These are phyloP conservation scores for Brettanomyces anomalus DNA, from an alignment of 805 yeast species.

Conservation along the genomic window DNA sequence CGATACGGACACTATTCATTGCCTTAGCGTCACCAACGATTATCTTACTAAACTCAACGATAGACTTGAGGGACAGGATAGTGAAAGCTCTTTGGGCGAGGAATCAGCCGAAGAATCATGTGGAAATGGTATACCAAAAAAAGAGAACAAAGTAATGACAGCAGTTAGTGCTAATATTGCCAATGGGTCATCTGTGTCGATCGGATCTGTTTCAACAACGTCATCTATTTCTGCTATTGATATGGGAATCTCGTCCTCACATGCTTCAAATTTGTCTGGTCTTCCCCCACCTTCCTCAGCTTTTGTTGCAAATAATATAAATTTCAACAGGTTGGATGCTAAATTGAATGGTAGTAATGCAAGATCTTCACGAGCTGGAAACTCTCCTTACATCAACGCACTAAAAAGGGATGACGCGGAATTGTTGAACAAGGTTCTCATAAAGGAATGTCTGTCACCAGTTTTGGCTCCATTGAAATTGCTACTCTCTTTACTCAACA, in stretches of 20 bases:
- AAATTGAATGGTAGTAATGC: background rate
- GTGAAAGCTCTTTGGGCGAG: constrained; percentile 3
- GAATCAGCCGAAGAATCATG: constrained; percentile 2
- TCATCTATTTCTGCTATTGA: constrained; percentile 7
- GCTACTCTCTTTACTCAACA: constrained; percentile 53
- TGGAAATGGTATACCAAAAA: constrained; percentile 2
- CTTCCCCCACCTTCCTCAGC: constrained; percentile 19
- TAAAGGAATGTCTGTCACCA: constrained; percentile 34
- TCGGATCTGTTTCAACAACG: constrained; percentile 1
- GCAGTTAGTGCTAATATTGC: constrained; percentile 7
- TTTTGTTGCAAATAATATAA: constrained; percentile 2
- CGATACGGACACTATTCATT: constrained; percentile 48
- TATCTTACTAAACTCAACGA: constrained; percentile 38
- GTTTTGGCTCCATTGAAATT: constrained; percentile 46
- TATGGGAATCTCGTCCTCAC: background rate
- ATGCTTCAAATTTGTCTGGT: too few relatives aligned
- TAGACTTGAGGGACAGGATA: constrained; percentile 9
- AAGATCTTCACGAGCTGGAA: too few relatives aligned
- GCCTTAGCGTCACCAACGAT: constrained; percentile 43
- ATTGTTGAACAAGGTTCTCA: constrained; percentile 34
- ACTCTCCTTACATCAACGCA: constrained; percentile 16
- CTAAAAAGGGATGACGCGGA: constrained; percentile 24
- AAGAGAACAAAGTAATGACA: constrained; percentile 5
- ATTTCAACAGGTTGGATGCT: background rate
- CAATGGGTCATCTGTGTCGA: constrained; percentile 2